Percentiles rank a stretch among this genome's conserved stretches.
Evolutionary conservation across 768 basidiomycete species (phyloP).

Genomic region (Multifurca ochricompacta): DNA sequence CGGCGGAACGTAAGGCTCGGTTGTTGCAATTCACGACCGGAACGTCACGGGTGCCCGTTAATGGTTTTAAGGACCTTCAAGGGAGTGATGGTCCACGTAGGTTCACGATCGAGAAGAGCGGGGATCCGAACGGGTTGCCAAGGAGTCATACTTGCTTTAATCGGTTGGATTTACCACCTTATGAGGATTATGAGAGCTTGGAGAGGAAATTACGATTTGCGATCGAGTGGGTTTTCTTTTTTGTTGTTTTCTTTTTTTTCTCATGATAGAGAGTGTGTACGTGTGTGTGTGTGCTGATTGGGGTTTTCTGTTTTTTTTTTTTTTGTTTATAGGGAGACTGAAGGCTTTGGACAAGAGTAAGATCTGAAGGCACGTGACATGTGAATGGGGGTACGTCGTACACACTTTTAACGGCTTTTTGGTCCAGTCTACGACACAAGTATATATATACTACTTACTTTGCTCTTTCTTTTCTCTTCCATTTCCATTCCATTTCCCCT

Average conservation of each 20-base stretch:
- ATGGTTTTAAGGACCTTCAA: conserved; percentile 92
- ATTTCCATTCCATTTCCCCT: too few species aligned
- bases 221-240: conserved; percentile 53
- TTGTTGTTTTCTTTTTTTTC: conserved; percentile 7
- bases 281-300: neutral
- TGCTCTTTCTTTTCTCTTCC: too few species aligned
- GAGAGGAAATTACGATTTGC: conserved; percentile 82
- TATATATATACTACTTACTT: too few species aligned
- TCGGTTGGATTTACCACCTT: conserved; percentile 79
- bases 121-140: conserved; percentile 80
- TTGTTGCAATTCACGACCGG: conserved; percentile 85
- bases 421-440: too few species aligned
- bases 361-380: too few species aligned
- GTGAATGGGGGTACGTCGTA: too few species aligned
- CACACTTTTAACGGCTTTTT: too few species aligned
- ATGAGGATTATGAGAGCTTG: conserved; percentile 78
- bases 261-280: neutral
- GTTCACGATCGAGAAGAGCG: conserved; percentile 93
- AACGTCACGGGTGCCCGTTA: conserved; percentile 79
- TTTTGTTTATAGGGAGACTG: conserved; percentile 49
- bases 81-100: conserved; percentile 87
- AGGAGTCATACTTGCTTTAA: conserved; percentile 96
- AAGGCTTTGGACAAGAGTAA: conserved; percentile 50
- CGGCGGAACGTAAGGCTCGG: conserved; percentile 80
- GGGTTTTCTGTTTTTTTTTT: conserved; percentile 15